phyloP scores from a whole-genome alignment of 176 grass and related monocot genomes.

The Puya raimondii region DNA sequence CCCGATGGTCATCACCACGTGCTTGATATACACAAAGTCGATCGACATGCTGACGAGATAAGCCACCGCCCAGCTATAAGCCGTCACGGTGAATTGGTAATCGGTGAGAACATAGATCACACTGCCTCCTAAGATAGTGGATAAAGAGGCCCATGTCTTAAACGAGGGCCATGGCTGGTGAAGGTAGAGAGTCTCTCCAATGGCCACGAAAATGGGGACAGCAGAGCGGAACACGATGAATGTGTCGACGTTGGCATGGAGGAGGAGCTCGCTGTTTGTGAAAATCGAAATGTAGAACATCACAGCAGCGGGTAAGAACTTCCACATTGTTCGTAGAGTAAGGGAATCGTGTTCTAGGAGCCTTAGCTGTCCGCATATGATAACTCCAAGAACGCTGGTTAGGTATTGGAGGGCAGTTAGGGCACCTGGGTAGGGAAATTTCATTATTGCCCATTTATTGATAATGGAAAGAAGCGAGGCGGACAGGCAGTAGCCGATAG shows the following conservation, averaged over 20 bases:
- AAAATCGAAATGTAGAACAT: conserved; percentile 88
- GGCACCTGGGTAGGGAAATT: conserved; percentile 72
- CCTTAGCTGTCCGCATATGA: conserved; percentile 59
- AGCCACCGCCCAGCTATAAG: conserved; percentile 67
- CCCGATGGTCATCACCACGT: conserved; percentile 78
- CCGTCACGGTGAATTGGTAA: conserved; percentile 70
- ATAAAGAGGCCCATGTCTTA: conserved; percentile 71
- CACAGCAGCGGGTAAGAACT: conserved; percentile 79
- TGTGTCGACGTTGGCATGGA: conserved; percentile 84
- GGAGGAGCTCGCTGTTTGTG: conserved; percentile 74
- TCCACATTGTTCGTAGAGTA: conserved; percentile 69
- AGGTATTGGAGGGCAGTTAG: conserved; percentile 67
- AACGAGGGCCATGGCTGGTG: conserved; percentile 65
- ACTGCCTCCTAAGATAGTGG: conserved; percentile 74
- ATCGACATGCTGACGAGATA: conserved; percentile 75
- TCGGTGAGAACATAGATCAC: conserved; percentile 81
- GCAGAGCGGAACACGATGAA: conserved; percentile 81
- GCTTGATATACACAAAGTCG: conserved; percentile 86
- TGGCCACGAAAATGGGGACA: conserved; percentile 69
- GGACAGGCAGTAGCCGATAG: conserved; percentile 71
- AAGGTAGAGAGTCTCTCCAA: conserved; percentile 73
- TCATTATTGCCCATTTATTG: conserved; percentile 86
- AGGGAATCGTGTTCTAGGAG: conserved; percentile 49
- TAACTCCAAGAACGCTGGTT: conserved; percentile 66
- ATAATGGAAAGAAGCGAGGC: conserved; percentile 74